These are phyloP conservation scores for Fusarium metavorans DNA, from an alignment of 2,329 filamentous ascomycete genomes.

Conservation along the genomic window DNA sequence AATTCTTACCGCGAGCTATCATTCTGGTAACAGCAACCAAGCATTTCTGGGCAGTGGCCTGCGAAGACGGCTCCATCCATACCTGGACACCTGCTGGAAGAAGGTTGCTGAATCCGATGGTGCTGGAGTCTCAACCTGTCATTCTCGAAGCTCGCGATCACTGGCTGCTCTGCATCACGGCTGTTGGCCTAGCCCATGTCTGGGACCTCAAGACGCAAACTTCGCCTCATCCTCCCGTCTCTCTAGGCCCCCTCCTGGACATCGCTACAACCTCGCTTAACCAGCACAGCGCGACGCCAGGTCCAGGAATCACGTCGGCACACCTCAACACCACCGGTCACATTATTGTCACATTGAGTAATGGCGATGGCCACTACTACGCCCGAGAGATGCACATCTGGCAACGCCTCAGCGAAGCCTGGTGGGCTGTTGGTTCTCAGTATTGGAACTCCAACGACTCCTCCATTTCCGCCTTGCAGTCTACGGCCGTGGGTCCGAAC, in stretches of 20 bases:
- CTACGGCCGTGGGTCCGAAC: conserved; percentile 73
- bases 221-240: conserved; percentile 89
- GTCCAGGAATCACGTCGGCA: conserved; percentile 89
- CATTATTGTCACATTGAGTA: conserved; percentile 89
- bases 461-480: conserved; percentile 83
- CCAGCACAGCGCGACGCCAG: conserved; percentile 78
- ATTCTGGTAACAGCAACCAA: conserved; percentile 92
- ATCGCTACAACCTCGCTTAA: conserved; percentile 84
- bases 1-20: conserved; percentile 87
- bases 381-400: conserved; percentile 87
- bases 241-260: conserved; percentile 88
- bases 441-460: conserved; percentile 99
- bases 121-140: conserved; percentile 92
- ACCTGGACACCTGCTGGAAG: conserved; percentile 94
- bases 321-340: conserved; percentile 90
- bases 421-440: conserved; percentile 98
- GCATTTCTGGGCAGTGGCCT: conserved; percentile 91
- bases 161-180: conserved; percentile 91
- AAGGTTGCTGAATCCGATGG: conserved; percentile 83
- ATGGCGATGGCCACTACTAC: conserved; percentile 95
- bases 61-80: conserved; percentile 91
- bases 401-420: conserved; percentile 95
- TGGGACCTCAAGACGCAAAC: conserved; percentile 90
- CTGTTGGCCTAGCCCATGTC: conserved; percentile 89
- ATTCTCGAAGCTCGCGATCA: conserved; percentile 91